Percentiles rank a stretch among this genome's conserved stretches.
Conservation (phyloP, 1,284 basidiomycete species). For the Phaffia rhodozyma region DNA sequence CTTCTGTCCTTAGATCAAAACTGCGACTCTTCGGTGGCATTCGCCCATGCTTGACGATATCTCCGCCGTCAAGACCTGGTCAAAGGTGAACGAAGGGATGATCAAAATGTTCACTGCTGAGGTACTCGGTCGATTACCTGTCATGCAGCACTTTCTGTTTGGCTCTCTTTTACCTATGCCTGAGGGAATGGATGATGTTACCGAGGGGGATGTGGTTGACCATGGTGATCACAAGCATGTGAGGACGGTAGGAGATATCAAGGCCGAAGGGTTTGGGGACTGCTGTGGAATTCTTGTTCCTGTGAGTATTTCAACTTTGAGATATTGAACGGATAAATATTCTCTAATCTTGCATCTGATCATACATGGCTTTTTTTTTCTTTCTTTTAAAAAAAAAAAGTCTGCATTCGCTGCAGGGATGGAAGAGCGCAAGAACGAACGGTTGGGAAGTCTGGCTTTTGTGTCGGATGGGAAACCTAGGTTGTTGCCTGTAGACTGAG, state of each 20-base stretch:
- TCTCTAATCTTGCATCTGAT: neutral
- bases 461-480: neutral
- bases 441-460: neutral
- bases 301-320: neutral
- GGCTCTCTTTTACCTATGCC: slow-evolving; percentile 64
- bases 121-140: slow-evolving; percentile 87
- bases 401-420: slow-evolving; percentile 17
- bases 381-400: neutral
- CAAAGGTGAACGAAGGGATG: slow-evolving; percentile 96
- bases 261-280: slow-evolving; percentile 68
- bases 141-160: slow-evolving; percentile 93
- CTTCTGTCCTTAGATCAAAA: slow-evolving; percentile 59
- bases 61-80: slow-evolving; percentile 91
- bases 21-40: slow-evolving; percentile 91
- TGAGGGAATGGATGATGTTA: slow-evolving; percentile 31
- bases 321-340: no score
- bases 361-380: neutral
- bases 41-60: slow-evolving; percentile 99
- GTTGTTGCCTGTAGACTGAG: slow-evolving; percentile 1
- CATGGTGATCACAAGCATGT: slow-evolving; percentile 42
- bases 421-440: neutral
- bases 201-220: slow-evolving; percentile 37
- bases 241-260: slow-evolving; percentile 39
- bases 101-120: slow-evolving; percentile 96
- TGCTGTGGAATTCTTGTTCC: slow-evolving; percentile 70